Evolutionary conservation across 1,139 yeast genomes (phyloP), one percentile per base, ranked within the genome.

Genomic region (Schizosaccharomyces versatilis): DNA sequence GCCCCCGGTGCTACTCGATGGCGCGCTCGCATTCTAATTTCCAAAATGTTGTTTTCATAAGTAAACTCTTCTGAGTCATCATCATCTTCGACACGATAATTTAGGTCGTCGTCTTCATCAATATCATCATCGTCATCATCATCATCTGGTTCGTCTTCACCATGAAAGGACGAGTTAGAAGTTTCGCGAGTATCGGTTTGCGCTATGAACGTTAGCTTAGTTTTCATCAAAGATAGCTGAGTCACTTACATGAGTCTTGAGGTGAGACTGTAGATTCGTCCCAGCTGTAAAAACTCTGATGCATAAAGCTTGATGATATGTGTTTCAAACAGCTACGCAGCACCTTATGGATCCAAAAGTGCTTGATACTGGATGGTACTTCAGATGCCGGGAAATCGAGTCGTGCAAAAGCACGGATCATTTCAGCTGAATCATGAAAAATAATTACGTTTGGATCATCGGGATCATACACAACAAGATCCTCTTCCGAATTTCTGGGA

Each of bases 101-200:
- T 44, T 7, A 36, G 7, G 38, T 51, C 54, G 8, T 38, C 55
- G 10, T 54, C 52, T n/a, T 54, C 57, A 7, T 51, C 52, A 15
- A 14, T 10, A n/a, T 51, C 36, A 19, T 38, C 56, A n/a, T 51
- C 36, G n/a, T 38, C 56, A n/a, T 55, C 48, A 14, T 47, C 44
- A 32, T 53, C 53, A 32, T 19, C 19, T 6, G 24, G 48, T 8
- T 47, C 49, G 32, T 24, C 32, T 24, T 24, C 32, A 24, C 5
- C 32, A 24, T 24, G 32, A 24, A 24, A 24, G 32, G 32, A 24
- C 32, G 32, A 24, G 32, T 24, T 5, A 2, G 32, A 24, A 24
- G 32, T 24, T 24, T 5, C 32, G 5, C 32, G 32, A 24, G 32
- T 24, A 24, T 24, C 32, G 2, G 32, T 24, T 24, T 24, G 32